Conservation (phyloP, 2,329 filamentous ascomycete species). For the Dothidotthia symphoricarpi region DNA sequence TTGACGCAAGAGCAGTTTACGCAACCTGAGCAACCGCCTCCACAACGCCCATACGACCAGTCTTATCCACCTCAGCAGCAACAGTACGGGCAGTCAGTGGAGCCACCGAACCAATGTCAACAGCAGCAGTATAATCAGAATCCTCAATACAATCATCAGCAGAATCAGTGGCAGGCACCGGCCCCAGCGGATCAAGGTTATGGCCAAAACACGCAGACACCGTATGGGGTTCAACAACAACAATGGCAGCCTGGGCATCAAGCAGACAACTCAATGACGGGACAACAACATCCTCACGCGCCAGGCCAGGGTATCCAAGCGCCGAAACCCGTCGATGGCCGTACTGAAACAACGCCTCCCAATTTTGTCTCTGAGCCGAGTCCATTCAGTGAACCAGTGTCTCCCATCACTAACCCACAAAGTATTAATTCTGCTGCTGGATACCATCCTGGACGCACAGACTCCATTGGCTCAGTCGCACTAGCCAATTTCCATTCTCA, state of each 20-base stretch:
- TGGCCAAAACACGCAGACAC: constrained; percentile 8
- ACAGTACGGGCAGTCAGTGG: constrained; percentile 8
- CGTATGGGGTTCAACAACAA: constrained; percentile 14
- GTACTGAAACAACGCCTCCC: constrained; percentile 24
- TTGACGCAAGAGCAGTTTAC: constrained; percentile 13
- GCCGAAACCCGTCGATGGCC: constrained; percentile 23
- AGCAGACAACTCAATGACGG: constrained; percentile 15
- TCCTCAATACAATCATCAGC: constrained; percentile 14
- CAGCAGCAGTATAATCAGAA: constrained; percentile 9
- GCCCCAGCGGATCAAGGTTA: constrained; percentile 12
- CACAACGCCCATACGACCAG: constrained; percentile 6
- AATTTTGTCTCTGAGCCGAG: constrained; percentile 27
- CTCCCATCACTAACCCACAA: constrained; percentile 30
- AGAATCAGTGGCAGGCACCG: constrained; percentile 22
- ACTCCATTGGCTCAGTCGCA: constrained; percentile 36
- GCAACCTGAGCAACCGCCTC: constrained; percentile 15
- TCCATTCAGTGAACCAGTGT: constrained; percentile 34
- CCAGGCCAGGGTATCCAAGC: constrained; percentile 26
- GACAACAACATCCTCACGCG: constrained; percentile 18
- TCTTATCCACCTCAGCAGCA: constrained; percentile 12
- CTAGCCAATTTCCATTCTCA: constrained; percentile 30
- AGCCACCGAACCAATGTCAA: constrained; percentile 5
- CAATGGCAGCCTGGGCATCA: constrained; percentile 27
- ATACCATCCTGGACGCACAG: constrained; percentile 23
- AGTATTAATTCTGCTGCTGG: constrained; percentile 25